Evolutionary conservation across 768 basidiomycete genomes (phyloP), one percentile per base, ranked within the genome.

Genomic region (Mycena belliarum): DNA sequence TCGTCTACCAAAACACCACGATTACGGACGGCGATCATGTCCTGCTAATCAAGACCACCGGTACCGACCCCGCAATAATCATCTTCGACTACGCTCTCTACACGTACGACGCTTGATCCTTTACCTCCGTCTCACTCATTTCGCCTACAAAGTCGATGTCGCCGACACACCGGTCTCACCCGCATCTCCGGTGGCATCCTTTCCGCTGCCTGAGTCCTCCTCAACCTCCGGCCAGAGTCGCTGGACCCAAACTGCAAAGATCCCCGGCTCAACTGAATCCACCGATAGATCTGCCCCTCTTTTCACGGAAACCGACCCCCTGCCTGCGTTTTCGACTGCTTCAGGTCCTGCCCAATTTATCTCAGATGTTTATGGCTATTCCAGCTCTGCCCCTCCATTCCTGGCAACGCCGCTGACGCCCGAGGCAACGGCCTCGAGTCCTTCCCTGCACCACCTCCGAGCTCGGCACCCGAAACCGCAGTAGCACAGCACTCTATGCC

Each of bases 41-140:
- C 4, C 55, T 68, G 11, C 44, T 63, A 4, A 58, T 68, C 28
- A 43, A 58, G n/a, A 60, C 63, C 6, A 63, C 55, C 7, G 62
- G 60, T 10, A 18, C 46, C 3, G 54, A 56, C n/a, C 49, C 60
- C 5, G 52, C 63, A 6, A 41, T 52, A 14, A 38, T 68, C 26
- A 60, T 66, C n/a, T 68, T 68, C 26, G 66, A 68, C 41, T 58
- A 52, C 29, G 65, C 53, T 8, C 16, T 62, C 0, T 68, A 68
- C 21, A 66, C 65, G 66, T 68, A 42, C 18, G 66, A 63, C 35
- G 21, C 20, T 26, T 21, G 23, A 20, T 24, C n/a, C 1, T 8
- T 4, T 15, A 29, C 7, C 18, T 37, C 21, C 26, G 2, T 18
- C 10, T 38, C 38, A 26, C 25, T 7, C 15, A 38, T 9, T 16